Evolutionary conservation across 139 green algal genomes (phyloP).

Genomic region (Picochlorum sp.): DNA sequence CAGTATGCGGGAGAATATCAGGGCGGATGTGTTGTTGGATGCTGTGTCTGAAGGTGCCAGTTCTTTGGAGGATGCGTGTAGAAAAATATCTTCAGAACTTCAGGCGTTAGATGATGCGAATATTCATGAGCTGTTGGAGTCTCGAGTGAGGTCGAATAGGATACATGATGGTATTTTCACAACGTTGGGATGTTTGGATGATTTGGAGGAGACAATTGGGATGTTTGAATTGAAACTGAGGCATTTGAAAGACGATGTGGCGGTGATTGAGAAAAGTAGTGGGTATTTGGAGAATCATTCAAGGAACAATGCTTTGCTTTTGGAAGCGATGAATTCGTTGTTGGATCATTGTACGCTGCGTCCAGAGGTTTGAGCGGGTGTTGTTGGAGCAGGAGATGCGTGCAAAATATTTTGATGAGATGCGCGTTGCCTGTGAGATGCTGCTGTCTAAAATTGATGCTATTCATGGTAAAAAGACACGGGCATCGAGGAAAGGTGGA

Average conservation of each 20-base stretch:
- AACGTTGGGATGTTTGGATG: slow-evolving; percentile 31
- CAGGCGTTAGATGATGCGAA: slow-evolving; percentile 39
- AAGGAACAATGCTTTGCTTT: slow-evolving; percentile 36
- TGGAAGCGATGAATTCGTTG: slow-evolving; percentile 32
- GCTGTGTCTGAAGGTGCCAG: slow-evolving; percentile 33
- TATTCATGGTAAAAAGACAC: background rate
- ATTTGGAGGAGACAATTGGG: slow-evolving; percentile 41
- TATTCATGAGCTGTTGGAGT: slow-evolving; percentile 45
- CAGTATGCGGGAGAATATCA: background rate
- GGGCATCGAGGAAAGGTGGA: background rate
- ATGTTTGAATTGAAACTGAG: slow-evolving; percentile 41
- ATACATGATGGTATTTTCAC: slow-evolving; percentile 24
- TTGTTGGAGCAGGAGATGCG: background rate
- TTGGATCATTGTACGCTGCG: slow-evolving; percentile 10
- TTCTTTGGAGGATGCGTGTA: slow-evolving; percentile 39
- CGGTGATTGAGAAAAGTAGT: slow-evolving; percentile 45
- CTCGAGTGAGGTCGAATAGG: slow-evolving; percentile 7
- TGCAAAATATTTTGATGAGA: slow-evolving; percentile 20
- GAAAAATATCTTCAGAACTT: slow-evolving; percentile 33
- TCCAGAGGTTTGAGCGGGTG: background rate
- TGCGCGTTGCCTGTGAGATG: slow-evolving; percentile 13
- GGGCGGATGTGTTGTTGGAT: slow-evolving; percentile 31
- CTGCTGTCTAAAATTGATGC: slow-evolving; percentile 3
- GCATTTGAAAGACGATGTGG: slow-evolving; percentile 36
- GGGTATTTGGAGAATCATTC: slow-evolving; percentile 42